A percentile compares a stretch with the other conserved stretches of the same genome.
Evolutionary conservation across 2,329 filamentous ascomycete genomes (phyloP).

Genomic region (Parasarocladium wereldwijsianum): DNA sequence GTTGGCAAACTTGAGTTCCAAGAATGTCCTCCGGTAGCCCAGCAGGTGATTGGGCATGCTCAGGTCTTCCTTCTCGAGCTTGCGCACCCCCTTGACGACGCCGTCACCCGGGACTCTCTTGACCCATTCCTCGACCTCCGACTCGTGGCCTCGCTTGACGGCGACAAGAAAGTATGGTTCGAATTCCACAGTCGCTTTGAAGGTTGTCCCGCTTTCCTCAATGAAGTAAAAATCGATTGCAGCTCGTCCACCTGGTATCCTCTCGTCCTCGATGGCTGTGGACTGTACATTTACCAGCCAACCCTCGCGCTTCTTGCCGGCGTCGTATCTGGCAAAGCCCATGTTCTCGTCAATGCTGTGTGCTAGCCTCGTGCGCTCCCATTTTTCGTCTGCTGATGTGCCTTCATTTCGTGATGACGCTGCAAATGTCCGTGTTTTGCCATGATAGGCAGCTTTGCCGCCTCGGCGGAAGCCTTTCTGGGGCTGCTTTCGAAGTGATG

Average conservation of each 20-base stretch:
- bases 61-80: slow-evolving; percentile 83
- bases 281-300: slow-evolving; percentile 96
- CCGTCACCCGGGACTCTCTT: slow-evolving; percentile 65
- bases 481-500: slow-evolving; percentile 40
- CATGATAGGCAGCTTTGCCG: slow-evolving; percentile 57
- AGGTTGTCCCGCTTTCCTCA: slow-evolving; percentile 72
- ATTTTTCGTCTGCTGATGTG: slow-evolving; percentile 84
- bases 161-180: slow-evolving; percentile 94
- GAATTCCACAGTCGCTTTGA: slow-evolving; percentile 93
- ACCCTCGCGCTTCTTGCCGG: slow-evolving; percentile 65
- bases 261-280: slow-evolving; percentile 74
- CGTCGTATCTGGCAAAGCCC: slow-evolving; percentile 86
- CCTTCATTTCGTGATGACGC: slow-evolving; percentile 66
- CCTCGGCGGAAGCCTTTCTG: slow-evolving; percentile 54
- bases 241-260: slow-evolving; percentile 68
- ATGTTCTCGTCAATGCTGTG: slow-evolving; percentile 88
- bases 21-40: slow-evolving; percentile 76
- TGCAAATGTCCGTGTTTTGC: slow-evolving; percentile 64
- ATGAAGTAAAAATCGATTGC: slow-evolving; percentile 97
- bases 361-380: slow-evolving; percentile 70
- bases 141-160: slow-evolving; percentile 73
- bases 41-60: slow-evolving; percentile 91
- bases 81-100: slow-evolving; percentile 61
- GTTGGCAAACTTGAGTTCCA: slow-evolving; percentile 78
- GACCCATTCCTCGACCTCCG: slow-evolving; percentile 93